Percentiles rank a stretch among this genome's conserved stretches.
Conservation (phyloP, 2,329 filamentous ascomycete species). For the Xylogone sp. region DNA sequence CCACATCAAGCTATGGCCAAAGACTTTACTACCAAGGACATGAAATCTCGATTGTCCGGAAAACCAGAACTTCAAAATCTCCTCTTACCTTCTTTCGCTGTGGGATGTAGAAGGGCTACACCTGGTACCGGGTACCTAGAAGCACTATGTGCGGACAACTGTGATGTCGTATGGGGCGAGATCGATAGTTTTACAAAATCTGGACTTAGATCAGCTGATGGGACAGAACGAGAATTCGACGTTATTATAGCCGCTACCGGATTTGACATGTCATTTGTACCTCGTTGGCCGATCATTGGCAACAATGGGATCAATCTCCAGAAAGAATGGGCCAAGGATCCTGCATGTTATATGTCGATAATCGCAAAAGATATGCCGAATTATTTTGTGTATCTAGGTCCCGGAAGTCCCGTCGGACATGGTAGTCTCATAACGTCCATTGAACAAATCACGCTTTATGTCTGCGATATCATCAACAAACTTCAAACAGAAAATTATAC, state of each 20-base stretch:
- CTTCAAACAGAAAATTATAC: conserved; percentile 35
- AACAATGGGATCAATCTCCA: not conserved
- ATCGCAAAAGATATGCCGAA: not conserved
- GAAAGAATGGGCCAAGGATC: not conserved
- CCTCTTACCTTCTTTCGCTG: too few species aligned
- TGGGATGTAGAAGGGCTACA: conserved; percentile 52
- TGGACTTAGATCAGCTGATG: conserved; percentile 27
- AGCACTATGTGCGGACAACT: conserved; percentile 34
- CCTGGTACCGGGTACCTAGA: conserved; percentile 39
- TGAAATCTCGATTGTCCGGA: conserved; percentile 12
- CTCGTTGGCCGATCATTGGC: not conserved
- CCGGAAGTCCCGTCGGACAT: not conserved
- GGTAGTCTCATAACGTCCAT: not conserved
- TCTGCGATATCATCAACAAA: conserved; percentile 27
- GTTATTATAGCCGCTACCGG: conserved; percentile 27
- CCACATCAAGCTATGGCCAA: too few species aligned
- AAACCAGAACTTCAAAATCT: too few species aligned
- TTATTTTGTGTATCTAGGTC: not conserved
- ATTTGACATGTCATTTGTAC: conserved; percentile 17
- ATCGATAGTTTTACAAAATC: conserved; percentile 27
- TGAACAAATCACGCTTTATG: not conserved
- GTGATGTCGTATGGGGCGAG: conserved; percentile 10
- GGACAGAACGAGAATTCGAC: conserved; percentile 22
- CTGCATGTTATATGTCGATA: not conserved
- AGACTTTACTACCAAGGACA: too few species aligned